Evolutionary conservation across 164 flowering plant species (phyloP).

Genomic region (Aristolochia contorta): DNA sequence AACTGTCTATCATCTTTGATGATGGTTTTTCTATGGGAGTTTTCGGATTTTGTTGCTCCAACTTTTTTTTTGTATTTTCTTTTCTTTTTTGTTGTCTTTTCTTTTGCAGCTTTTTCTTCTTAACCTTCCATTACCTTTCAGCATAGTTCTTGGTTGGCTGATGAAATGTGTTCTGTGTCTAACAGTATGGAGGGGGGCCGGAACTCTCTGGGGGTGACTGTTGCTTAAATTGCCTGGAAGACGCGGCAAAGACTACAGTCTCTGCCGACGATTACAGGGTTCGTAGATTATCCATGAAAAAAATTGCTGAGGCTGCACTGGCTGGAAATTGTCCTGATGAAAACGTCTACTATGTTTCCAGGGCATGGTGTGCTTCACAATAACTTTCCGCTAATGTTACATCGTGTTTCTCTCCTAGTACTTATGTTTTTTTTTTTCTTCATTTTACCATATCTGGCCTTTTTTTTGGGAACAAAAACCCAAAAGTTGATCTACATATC

Average conservation of each 20-base stretch:
- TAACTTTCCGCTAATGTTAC: not conserved
- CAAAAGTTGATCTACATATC: not conserved
- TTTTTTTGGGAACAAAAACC: not conserved
- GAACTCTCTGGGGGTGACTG: constrained; percentile 38
- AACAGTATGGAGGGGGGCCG: constrained; percentile 58
- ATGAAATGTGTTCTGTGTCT: not conserved
- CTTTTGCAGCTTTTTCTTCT: not conserved
- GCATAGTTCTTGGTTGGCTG: not conserved
- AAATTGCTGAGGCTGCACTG: constrained; percentile 64
- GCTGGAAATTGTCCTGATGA: constrained; percentile 63
- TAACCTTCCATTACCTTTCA: not conserved
- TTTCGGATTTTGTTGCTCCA: too few species aligned
- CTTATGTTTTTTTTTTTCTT: not conserved
- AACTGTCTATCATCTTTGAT: too few species aligned
- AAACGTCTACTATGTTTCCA: constrained; percentile 53
- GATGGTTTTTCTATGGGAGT: too few species aligned
- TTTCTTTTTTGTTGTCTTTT: too few species aligned
- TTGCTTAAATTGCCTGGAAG: constrained; percentile 64
- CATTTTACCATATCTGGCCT: not conserved
- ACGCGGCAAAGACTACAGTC: constrained; percentile 40
- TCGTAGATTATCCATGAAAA: constrained; percentile 60
- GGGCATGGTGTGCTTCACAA: constrained; percentile 45
- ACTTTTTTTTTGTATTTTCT: too few species aligned
- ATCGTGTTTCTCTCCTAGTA: not conserved
- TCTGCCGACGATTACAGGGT: constrained; percentile 64